Evolutionary conservation across 2,329 filamentous ascomycete genomes (phyloP).

Genomic region (Macrophomina pseudophaseolina): DNA sequence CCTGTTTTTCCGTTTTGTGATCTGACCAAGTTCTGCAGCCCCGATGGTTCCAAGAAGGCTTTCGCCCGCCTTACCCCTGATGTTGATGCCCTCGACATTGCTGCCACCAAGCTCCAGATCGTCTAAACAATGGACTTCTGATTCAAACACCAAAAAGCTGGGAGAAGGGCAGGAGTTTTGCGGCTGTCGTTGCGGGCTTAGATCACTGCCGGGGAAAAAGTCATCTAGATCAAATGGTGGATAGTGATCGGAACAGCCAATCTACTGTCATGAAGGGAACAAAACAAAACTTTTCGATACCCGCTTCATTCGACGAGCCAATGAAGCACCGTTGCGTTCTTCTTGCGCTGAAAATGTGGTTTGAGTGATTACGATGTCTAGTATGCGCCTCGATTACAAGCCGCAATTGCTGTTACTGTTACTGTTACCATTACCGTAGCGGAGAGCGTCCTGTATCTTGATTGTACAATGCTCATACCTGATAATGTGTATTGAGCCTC

Average conservation of each 20-base stretch:
- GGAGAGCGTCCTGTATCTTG: neutral
- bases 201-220: slow-evolving; percentile 25
- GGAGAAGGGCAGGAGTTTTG: slow-evolving; percentile 24
- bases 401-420: neutral
- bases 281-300: slow-evolving; percentile 23
- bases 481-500: neutral
- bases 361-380: neutral
- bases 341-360: slow-evolving; percentile 20
- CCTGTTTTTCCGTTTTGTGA: neutral
- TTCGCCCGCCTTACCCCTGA: slow-evolving; percentile 94
- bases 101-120: slow-evolving; percentile 97
- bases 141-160: slow-evolving; percentile 9
- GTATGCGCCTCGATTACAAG: neutral
- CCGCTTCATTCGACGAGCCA: slow-evolving; percentile 20
- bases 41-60: slow-evolving; percentile 98
- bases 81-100: slow-evolving; percentile 98
- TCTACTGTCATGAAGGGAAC: slow-evolving; percentile 27
- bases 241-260: slow-evolving; percentile 28
- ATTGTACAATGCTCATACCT: slow-evolving; percentile 10
- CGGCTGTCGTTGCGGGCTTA: slow-evolving; percentile 23
- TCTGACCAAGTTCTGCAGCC: slow-evolving; percentile 57
- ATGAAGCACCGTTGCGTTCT: slow-evolving; percentile 27
- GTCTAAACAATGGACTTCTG: slow-evolving; percentile 66
- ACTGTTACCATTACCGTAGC: neutral
- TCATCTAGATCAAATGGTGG: slow-evolving; percentile 26